phyloP scores from a whole-genome alignment of 345 rosid genomes.

The Ricinus communis region DNA sequence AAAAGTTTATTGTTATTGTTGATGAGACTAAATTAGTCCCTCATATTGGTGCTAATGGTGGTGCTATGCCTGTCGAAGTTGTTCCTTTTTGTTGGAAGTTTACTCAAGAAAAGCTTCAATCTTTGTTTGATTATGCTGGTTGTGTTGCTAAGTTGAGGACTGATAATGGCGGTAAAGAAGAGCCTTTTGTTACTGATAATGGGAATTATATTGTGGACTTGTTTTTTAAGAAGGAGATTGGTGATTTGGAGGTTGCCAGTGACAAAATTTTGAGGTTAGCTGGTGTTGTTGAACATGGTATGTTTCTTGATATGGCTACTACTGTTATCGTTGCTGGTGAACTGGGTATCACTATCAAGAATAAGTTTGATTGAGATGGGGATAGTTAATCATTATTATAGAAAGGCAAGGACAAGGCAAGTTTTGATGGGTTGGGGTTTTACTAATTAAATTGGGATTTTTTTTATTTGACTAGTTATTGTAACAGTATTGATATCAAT shows the following conservation, averaged over 20 bases:
- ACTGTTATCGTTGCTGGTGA: slow-evolving; percentile 90
- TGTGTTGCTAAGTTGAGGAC: slow-evolving; percentile 59
- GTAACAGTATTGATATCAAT: not conserved
- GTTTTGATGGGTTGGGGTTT: not conserved
- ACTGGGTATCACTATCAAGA: slow-evolving; percentile 64
- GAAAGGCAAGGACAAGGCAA: too few species aligned
- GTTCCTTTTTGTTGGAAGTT: slow-evolving; percentile 84
- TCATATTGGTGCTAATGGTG: slow-evolving; percentile 72
- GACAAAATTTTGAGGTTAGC: slow-evolving; percentile 77
- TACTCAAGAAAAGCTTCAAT: slow-evolving; percentile 53
- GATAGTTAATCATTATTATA: too few species aligned
- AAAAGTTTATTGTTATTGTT: slow-evolving; percentile 71
- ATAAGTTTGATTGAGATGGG: slow-evolving; percentile 26
- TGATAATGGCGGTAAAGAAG: slow-evolving; percentile 24
- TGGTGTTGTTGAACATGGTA: slow-evolving; percentile 90
- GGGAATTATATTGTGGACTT: slow-evolving; percentile 79
- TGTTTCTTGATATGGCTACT: slow-evolving; percentile 94
- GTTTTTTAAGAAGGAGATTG: slow-evolving; percentile 67
- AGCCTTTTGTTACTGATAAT: slow-evolving; percentile 78
- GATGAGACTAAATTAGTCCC: slow-evolving; percentile 67
- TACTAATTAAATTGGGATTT: slow-evolving; percentile 5
- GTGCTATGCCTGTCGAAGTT: slow-evolving; percentile 83
- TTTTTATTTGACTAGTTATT: not conserved
- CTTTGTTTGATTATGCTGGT: slow-evolving; percentile 52
- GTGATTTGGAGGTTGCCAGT: slow-evolving; percentile 66